phyloP scores from a whole-genome alignment of 495 filamentous ascomycete genomes.

The Lophiostoma macrostomum region DNA sequence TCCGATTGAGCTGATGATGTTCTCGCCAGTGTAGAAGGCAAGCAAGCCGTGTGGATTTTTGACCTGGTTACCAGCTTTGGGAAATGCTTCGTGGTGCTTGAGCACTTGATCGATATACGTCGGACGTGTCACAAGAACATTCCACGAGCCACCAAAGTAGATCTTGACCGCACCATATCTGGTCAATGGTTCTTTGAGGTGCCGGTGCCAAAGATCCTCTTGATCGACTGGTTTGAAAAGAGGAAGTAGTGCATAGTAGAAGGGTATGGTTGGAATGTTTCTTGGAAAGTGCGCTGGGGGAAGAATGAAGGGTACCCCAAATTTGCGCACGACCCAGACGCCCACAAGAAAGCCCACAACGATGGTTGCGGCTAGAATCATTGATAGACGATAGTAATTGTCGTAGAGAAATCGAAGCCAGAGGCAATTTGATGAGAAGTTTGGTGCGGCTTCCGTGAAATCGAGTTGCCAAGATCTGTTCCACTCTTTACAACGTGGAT shows the following conservation, averaged over 20 bases:
- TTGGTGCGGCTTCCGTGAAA: no score
- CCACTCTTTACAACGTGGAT: no score
- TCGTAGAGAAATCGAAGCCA: no score
- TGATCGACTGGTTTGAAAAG: constrained; percentile 39
- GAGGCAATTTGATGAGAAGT: no score
- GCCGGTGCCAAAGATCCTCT: constrained; percentile 34
- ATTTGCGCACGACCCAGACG: background rate
- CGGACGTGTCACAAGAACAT: constrained; percentile 42
- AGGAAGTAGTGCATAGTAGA: constrained; percentile 35
- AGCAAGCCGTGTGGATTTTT: constrained; percentile 49
- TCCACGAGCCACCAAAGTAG: constrained; percentile 47
- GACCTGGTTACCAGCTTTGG: constrained; percentile 48
- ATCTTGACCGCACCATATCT: constrained; percentile 48
- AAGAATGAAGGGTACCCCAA: background rate
- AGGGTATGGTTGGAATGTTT: constrained; percentile 25
- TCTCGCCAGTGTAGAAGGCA: constrained; percentile 42
- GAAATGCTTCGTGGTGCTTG: constrained; percentile 45
- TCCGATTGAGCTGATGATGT: constrained; percentile 42
- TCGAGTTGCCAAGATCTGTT: no score
- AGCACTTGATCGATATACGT: constrained; percentile 47
- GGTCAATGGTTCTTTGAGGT: constrained; percentile 35
- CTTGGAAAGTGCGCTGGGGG: constrained; percentile 7
- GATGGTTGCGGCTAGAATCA: no score
- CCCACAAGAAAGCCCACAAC: no score
- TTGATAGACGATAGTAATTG: no score